Percentiles rank a stretch among this genome's conserved stretches.
Evolutionary conservation across 305 asterid species (phyloP).

Genomic region (Fraxinus dipetala): DNA sequence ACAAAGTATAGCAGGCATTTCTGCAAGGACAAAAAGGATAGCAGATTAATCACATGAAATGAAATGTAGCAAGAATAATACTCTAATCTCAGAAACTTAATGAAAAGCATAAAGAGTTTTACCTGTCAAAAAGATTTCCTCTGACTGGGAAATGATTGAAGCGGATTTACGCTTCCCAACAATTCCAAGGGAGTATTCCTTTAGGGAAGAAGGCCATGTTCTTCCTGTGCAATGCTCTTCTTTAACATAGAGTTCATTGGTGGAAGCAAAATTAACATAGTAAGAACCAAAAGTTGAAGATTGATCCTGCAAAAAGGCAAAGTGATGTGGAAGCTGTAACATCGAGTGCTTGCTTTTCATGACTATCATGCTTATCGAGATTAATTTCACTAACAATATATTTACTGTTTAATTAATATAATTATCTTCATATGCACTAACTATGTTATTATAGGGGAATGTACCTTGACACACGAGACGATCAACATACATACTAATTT

Average conservation of each 20-base stretch:
- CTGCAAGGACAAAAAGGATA: constrained; percentile 43
- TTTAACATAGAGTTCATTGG: constrained; percentile 27
- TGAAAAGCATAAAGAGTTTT: constrained; percentile 12
- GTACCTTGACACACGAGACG: neutral
- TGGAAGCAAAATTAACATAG: constrained; percentile 39
- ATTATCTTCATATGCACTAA: neutral
- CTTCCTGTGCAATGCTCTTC: constrained; percentile 33
- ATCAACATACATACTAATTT: neutral
- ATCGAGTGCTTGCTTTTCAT: neutral
- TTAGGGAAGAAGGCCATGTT: constrained; percentile 55
- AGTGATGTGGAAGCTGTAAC: neutral
- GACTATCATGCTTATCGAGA: neutral
- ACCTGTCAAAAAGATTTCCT: constrained; percentile 54
- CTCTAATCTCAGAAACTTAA: neutral
- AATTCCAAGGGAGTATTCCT: constrained; percentile 44
- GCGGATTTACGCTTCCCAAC: constrained; percentile 44
- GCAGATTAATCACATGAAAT: constrained; percentile 12
- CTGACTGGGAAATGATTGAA: constrained; percentile 39
- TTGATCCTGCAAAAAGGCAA: constrained; percentile 60
- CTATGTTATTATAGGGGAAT: neutral
- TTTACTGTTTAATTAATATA: neutral
- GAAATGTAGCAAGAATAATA: constrained; percentile 20
- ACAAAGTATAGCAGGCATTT: constrained; percentile 65
- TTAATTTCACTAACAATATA: neutral
- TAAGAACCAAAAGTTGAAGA: constrained; percentile 39